These are phyloP conservation scores for Cytospora mali DNA, from an alignment of 2,329 filamentous ascomycete genomes.

Conservation along the genomic window DNA sequence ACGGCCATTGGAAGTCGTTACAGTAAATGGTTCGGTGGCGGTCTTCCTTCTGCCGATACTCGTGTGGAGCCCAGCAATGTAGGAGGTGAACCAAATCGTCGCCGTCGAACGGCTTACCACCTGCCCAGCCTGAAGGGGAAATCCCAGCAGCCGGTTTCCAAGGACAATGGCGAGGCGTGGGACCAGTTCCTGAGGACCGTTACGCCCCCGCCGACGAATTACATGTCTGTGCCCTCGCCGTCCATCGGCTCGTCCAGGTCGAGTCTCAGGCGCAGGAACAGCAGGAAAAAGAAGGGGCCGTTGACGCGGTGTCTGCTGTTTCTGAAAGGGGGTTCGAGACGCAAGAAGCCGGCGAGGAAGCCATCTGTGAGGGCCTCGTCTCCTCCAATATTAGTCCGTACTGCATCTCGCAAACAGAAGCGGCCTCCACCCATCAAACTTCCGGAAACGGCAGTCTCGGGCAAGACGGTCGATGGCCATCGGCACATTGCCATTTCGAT, in stretches of 20 bases:
- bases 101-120: neutral
- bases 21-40: slow-evolving; percentile 20
- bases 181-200: slow-evolving; percentile 48
- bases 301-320: slow-evolving; percentile 40
- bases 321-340: slow-evolving; percentile 44
- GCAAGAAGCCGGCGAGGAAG: slow-evolving; percentile 39
- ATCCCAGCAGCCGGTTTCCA: neutral
- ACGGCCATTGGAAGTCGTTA: slow-evolving; percentile 16
- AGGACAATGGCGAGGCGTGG: slow-evolving; percentile 33
- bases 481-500: slow-evolving; percentile 65
- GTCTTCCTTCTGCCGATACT: slow-evolving; percentile 30
- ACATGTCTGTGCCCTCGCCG: slow-evolving; percentile 47
- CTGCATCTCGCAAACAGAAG: slow-evolving; percentile 17
- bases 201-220: slow-evolving; percentile 52
- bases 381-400: slow-evolving; percentile 8
- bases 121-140: neutral
- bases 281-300: slow-evolving; percentile 40
- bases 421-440: slow-evolving; percentile 42
- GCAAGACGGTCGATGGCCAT: slow-evolving; percentile 55
- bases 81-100: neutral
- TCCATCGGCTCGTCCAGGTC: slow-evolving; percentile 23
- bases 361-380: slow-evolving; percentile 16
- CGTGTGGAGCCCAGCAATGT: slow-evolving; percentile 26
- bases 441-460: slow-evolving; percentile 59
- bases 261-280: slow-evolving; percentile 11